These are phyloP conservation scores for Alternaria incomplexa DNA, from an alignment of 2,329 filamentous ascomycete genomes.

Conservation along the genomic window DNA sequence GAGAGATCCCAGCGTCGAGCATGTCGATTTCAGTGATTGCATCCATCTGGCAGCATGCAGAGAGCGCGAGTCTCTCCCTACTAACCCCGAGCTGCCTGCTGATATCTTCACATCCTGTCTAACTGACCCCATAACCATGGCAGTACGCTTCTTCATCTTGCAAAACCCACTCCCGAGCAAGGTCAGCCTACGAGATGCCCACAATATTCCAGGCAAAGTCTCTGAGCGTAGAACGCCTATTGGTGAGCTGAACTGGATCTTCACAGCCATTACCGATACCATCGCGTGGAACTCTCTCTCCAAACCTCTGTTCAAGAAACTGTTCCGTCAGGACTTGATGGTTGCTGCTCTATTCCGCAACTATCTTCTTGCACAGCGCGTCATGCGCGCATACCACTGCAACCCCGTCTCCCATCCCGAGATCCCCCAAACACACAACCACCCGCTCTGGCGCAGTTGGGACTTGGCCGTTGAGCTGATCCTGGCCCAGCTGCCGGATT, in stretches of 20 bases:
- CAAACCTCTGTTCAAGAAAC: conserved; percentile 89
- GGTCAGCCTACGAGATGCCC: conserved; percentile 80
- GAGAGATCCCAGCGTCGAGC: conserved; percentile 72
- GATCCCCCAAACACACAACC: conserved; percentile 92
- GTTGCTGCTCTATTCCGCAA: conserved; percentile 98
- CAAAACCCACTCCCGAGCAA: conserved; percentile 78
- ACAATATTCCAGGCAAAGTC: conserved; percentile 86
- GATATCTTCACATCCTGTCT: conserved; percentile 96
- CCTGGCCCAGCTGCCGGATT: conserved; percentile 81
- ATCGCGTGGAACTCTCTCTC: conserved; percentile 98
- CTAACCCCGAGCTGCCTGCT: conserved; percentile 89
- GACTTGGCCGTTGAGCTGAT: conserved; percentile 97
- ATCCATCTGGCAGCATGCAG: conserved; percentile 94
- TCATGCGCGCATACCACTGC: conserved; percentile 96
- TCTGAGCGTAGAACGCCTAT: conserved; percentile 93
- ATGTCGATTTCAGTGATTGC: conserved; percentile 76
- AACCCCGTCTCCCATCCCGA: conserved; percentile 90
- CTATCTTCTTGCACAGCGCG: conserved; percentile 89
- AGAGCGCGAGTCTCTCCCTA: conserved; percentile 89
- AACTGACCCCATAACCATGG: conserved; percentile 97
- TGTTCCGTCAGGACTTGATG: conserved; percentile 97
- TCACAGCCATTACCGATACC: conserved; percentile 97
- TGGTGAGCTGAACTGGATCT: conserved; percentile 98
- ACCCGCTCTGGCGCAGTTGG: conserved; percentile 97
- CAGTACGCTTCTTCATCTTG: conserved; percentile 92